Evolutionary conservation across 805 yeast genomes (phyloP).

Genomic region (Lachancea thermotolerans): DNA sequence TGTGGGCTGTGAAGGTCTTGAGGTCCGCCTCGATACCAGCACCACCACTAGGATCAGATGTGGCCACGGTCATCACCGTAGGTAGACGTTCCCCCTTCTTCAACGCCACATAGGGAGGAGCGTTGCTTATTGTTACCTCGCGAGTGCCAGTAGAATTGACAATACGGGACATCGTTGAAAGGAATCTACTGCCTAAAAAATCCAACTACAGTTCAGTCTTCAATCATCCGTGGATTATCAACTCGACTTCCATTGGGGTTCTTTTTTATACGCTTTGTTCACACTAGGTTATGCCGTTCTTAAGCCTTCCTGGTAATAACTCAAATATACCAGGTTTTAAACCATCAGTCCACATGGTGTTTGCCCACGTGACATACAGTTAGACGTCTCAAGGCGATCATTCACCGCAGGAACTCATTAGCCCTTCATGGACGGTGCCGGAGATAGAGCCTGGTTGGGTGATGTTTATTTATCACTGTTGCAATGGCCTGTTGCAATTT

Average conservation of each 20-base stretch:
- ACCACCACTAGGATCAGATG: constrained; percentile 83
- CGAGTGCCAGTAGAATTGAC: not conserved
- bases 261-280: not conserved
- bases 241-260: not conserved
- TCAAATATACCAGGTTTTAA: not conserved
- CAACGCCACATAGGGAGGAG: constrained; percentile 28
- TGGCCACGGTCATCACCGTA: constrained; percentile 49
- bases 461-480: too few relatives aligned
- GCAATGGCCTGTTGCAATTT: too few relatives aligned
- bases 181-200: too few relatives aligned
- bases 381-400: too few relatives aligned
- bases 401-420: too few relatives aligned
- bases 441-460: too few relatives aligned
- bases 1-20: constrained; percentile 68
- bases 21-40: constrained; percentile 90
- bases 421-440: too few relatives aligned
- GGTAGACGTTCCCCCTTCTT: constrained; percentile 29
- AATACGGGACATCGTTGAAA: not conserved
- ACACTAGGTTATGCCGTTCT: not conserved
- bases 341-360: too few relatives aligned
- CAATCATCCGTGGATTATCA: too few relatives aligned
- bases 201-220: too few relatives aligned
- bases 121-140: constrained; percentile 15
- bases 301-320: not conserved
- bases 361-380: too few relatives aligned